Evolutionary conservation across 2,329 filamentous ascomycete genomes (phyloP).

Genomic region (Colletotrichum scovillei): DNA sequence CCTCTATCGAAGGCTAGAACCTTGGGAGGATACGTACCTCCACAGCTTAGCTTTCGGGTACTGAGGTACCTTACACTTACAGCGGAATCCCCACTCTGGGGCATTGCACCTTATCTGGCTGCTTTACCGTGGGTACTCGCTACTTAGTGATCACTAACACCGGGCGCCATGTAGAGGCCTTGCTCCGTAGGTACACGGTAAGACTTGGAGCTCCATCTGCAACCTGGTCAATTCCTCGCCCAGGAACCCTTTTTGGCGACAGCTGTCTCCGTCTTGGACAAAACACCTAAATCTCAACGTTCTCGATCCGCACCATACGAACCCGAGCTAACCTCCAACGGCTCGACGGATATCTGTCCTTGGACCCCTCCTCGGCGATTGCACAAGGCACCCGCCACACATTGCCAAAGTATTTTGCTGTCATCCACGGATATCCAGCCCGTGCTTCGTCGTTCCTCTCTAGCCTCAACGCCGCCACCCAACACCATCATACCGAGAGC

Average conservation of each 20-base stretch:
- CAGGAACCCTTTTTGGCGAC: slow-evolving; percentile 17
- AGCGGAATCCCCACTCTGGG: neutral
- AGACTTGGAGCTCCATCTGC: slow-evolving; percentile 22
- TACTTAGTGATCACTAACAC: neutral
- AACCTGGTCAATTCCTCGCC: slow-evolving; percentile 34
- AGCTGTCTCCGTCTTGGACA: slow-evolving; percentile 20
- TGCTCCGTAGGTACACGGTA: neutral
- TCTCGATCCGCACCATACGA: slow-evolving; percentile 2
- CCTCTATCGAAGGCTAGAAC: neutral
- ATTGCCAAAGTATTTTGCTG: neutral
- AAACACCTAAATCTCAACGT: slow-evolving; percentile 25
- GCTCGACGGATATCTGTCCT: slow-evolving; percentile 9
- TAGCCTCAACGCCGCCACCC: neutral
- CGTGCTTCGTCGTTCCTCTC: neutral
- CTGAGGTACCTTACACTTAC: neutral
- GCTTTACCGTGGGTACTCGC: neutral
- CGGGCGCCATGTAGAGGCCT: neutral
- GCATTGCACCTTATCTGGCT: neutral
- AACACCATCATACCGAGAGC: slow-evolving; percentile 4
- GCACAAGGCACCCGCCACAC: neutral
- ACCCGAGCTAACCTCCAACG: slow-evolving; percentile 2
- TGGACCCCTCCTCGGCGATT: neutral
- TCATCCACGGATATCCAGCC: neutral
- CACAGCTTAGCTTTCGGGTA: neutral
- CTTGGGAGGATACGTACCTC: neutral